Evolutionary conservation across 441 rosid species (phyloP), one percentile per base, ranked within the genome.

Genomic region (Mallotus japonicus): DNA sequence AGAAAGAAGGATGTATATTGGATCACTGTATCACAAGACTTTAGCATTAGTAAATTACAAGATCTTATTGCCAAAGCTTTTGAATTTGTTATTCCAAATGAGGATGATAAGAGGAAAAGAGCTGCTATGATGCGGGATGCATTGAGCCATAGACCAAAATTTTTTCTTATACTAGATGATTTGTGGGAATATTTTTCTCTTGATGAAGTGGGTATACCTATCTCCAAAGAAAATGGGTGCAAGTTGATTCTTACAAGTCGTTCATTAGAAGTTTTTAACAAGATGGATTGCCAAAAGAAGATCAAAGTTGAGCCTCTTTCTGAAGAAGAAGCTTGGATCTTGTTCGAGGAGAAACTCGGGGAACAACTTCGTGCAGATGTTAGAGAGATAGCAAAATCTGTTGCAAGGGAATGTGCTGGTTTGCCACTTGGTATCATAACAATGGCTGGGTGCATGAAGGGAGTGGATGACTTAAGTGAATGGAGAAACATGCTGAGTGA

Each of bases 221-320:
- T 12, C 46, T 42, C 46, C 42, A 32, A 34, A 49, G 55, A 0
- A 0, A 32, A 70, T 47, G 67, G 64, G 19, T 17, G 50, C 60
- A 74, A 76, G 67, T 44, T 80, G 19, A 42, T 77, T 42, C 8
- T 77, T 22, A 77, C 83, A 10, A 76, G 71, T 20, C 78, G 80
- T 0, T 67, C 62, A 4, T 15, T 6, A 19, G 34, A 65, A 0
- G 63, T 77, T 12, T 77, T 74, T 6, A 0, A 17, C 2, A n/a
- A 0, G 10, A 73, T 77, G 76, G 11, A 24, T 0, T 80, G 78
- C 44, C 46, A 49, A 15, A 17, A 66, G 20, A 22, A 50, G 9
- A 13, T 80, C 56, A 67, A n/a, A n/a, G 65, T 80, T 0, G 8
- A 67, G 16, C 70, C 67, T 19, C 72, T 74, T 22, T 19, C 62